Evolutionary conservation across 179 eudicot species (phyloP).

Genomic region (Beta lomatogona): DNA sequence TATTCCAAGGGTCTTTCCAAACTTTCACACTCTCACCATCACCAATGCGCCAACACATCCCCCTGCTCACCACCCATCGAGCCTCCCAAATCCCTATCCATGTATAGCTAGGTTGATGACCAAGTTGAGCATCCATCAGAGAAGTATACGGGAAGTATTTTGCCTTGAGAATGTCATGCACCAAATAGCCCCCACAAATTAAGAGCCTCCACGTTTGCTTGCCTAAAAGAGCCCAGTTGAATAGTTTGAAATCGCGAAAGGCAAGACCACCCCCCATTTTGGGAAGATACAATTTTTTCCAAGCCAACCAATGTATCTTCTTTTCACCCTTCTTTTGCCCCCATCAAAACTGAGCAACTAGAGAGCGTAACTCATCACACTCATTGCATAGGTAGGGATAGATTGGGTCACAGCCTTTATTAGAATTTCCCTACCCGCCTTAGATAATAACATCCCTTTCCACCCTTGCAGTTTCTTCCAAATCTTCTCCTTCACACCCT

Average conservation of each 20-base stretch:
- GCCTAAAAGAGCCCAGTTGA: too few species aligned
- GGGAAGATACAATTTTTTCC: not conserved
- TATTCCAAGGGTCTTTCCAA: not conserved
- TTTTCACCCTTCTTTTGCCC: not conserved
- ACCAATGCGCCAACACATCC: not conserved
- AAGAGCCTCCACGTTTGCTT: too few species aligned
- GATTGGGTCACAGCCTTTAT: not conserved
- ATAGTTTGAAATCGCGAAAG: not conserved
- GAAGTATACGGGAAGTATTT: too few species aligned
- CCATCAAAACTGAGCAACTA: not conserved
- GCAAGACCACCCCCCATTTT: not conserved
- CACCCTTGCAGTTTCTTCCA: slow-evolving; percentile 1
- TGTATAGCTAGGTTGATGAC: not conserved
- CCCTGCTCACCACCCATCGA: not conserved
- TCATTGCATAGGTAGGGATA: too few species aligned
- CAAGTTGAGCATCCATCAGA: too few species aligned
- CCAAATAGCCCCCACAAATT: too few species aligned
- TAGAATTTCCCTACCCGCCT: not conserved
- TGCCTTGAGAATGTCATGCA: too few species aligned
- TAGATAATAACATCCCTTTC: not conserved
- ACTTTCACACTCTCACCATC: not conserved
- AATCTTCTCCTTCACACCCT: not conserved
- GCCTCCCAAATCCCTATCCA: not conserved
- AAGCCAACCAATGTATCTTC: not conserved
- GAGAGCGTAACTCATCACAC: too few species aligned